Base-by-base conservation (phyloP, 2,329 filamentous ascomycete species). In the Nemania sp. region DNA sequence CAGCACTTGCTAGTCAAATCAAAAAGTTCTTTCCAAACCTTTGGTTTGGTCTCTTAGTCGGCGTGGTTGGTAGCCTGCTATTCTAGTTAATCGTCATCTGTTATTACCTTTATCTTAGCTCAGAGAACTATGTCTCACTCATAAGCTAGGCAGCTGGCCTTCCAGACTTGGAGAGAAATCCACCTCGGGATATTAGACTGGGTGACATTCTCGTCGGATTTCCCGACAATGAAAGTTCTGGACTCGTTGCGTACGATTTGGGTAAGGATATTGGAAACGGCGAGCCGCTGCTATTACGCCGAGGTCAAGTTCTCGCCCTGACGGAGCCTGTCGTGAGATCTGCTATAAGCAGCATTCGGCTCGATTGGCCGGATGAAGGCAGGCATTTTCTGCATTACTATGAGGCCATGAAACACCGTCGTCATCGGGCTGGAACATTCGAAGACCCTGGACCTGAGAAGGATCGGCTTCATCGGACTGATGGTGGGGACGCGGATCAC, bases 171-270 rank as follows among this genome's bases (percentile, higher is more conserved):
- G 41, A 26, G 5, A 39, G 28, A 33, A 49, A 7, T 2, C 47
- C 33, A 15, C 11, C 43, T 11, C 47, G 30, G n/a, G 52, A 55
- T 12, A 55, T 56, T 17, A 33, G 54, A 34, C 45, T 49, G 3
- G 49, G 49, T 12, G 49, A 56, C 31, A 15, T 56, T 22, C 31
- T 52, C 8, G 49, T 52, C 3, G 52, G 28, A n/a, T 39, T 51
- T 14, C 48, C 43, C 20, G 24, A 28, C 8, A 34, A 17, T 6
- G 49, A 48, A 6, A 46, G 33, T n/a, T 39, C 54, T 5, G 49
- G 49, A 4, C 12, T 56, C 1, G 17, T 56, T 2, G 31, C 49
- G 2, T 53, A 48, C 20, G 44, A 56, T 15, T 28, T 42, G 11
- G 49, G 41, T 0, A 53, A 50, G 30, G 28, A 49, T 9, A 53